phyloP scores from a whole-genome alignment of 148 eudicot species.

The Arctostaphylos glauca region DNA sequence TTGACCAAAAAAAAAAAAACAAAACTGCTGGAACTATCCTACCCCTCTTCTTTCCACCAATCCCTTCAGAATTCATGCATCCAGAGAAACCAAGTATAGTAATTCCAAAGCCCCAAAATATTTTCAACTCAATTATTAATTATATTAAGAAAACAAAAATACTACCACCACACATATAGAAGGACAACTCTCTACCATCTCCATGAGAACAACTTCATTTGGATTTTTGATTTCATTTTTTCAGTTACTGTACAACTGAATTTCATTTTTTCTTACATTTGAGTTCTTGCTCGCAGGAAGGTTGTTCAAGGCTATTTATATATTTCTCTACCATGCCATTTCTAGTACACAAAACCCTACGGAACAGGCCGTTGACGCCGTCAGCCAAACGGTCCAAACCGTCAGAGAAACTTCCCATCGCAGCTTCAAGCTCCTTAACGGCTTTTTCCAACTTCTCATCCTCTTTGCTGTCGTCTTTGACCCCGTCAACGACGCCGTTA shows the following conservation, averaged over 20 bases:
- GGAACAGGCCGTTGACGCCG: conserved; percentile 18
- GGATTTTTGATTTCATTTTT: neutral
- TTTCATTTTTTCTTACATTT: neutral
- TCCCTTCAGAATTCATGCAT: no score
- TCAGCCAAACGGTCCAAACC: conserved; percentile 20
- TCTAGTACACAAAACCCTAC: conserved; percentile 8
- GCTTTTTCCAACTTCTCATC: conserved; percentile 9
- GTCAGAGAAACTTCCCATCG: conserved; percentile 1
- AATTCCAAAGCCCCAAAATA: no score
- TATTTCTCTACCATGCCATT: conserved; percentile 3
- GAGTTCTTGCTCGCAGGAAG: neutral
- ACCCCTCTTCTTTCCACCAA: no score
- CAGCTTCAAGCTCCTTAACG: conserved; percentile 15
- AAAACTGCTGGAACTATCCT: no score
- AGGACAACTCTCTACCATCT: neutral
- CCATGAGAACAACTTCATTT: neutral
- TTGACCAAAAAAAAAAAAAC: no score
- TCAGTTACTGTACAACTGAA: neutral
- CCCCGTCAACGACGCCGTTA: neutral
- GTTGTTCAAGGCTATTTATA: neutral
- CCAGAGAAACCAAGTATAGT: no score
- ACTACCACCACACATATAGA: no score
- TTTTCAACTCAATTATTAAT: no score
- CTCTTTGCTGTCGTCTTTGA: neutral
- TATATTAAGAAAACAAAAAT: no score